A percentile compares a stretch with the other conserved stretches of the same genome.
Evolutionary conservation across 805 yeast species (phyloP).

Genomic region (Wickerhamiella qilinensis): DNA sequence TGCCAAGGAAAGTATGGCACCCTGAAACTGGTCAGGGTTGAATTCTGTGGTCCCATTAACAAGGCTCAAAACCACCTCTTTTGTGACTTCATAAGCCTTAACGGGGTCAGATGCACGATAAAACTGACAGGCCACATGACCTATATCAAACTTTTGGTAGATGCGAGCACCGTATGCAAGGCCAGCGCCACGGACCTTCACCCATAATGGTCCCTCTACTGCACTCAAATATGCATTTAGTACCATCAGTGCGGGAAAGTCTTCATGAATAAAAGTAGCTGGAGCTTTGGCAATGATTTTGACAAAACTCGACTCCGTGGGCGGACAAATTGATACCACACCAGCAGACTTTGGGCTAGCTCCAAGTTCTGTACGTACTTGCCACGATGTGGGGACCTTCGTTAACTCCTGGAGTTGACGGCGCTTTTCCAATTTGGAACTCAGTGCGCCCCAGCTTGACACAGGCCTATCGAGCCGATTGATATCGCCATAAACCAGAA

Average conservation of each 20-base stretch:
- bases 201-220: constrained; percentile 95
- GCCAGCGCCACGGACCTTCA: constrained; percentile 89
- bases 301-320: constrained; percentile 68
- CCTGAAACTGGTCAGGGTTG: constrained; percentile 45
- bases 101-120: constrained; percentile 75
- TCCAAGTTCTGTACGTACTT: constrained; percentile 43
- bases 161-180: constrained; percentile 77
- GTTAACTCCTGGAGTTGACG: constrained; percentile 9
- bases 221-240: constrained; percentile 65
- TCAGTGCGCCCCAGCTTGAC: constrained; percentile 33
- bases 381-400: constrained; percentile 27
- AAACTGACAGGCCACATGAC: constrained; percentile 47
- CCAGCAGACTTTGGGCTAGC: constrained; percentile 36
- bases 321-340: constrained; percentile 54
- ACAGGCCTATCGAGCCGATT: constrained; percentile 37
- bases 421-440: constrained; percentile 1
- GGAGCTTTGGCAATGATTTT: constrained; percentile 46
- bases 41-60: constrained; percentile 38
- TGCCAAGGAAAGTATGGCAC: constrained; percentile 63
- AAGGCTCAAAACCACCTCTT: constrained; percentile 43
- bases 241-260: constrained; percentile 52
- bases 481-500: constrained; percentile 58
- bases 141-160: constrained; percentile 42
- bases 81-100: constrained; percentile 46
- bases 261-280: constrained; percentile 35